These are phyloP conservation scores for Erigeron philadelphicus DNA, from an alignment of 140 eudicot genomes.

Conservation along the genomic window DNA sequence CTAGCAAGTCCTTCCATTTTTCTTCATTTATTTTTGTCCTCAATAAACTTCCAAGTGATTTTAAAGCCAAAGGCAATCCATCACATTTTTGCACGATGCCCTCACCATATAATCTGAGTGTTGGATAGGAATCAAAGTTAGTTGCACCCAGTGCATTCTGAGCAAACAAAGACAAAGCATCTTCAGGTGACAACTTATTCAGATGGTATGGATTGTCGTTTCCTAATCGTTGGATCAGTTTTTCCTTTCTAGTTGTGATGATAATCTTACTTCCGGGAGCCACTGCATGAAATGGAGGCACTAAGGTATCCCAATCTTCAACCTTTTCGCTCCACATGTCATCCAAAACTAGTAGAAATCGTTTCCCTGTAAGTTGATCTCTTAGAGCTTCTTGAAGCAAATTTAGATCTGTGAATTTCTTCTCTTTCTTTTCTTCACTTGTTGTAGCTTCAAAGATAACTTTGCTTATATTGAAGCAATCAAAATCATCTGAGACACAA, in stretches of 20 bases:
- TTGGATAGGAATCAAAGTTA: slow-evolving; percentile 11
- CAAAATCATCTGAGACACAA: no score
- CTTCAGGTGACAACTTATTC: slow-evolving; percentile 19
- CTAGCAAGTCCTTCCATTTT: no score
- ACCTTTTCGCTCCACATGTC: slow-evolving; percentile 22
- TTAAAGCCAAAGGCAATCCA: slow-evolving; percentile 38
- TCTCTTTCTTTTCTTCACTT: neutral
- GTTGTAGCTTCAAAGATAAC: no score
- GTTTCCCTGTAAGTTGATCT: slow-evolving; percentile 6
- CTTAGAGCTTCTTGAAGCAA: no score
- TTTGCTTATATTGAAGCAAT: no score
- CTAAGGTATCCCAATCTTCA: slow-evolving; percentile 5
- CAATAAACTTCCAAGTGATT: slow-evolving; percentile 23
- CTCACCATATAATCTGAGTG: slow-evolving; percentile 24
- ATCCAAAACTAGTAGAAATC: slow-evolving; percentile 42
- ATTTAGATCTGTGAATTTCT: no score
- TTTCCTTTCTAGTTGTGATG: slow-evolving; percentile 29
- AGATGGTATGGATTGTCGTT: slow-evolving; percentile 1
- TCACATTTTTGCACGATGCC: slow-evolving; percentile 30
- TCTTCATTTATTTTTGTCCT: neutral
- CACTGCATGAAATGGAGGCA: slow-evolving; percentile 6
- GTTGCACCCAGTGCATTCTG: slow-evolving; percentile 27
- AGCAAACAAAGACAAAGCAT: slow-evolving; percentile 29
- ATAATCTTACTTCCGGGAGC: slow-evolving; percentile 21
- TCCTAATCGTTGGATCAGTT: slow-evolving; percentile 28